phyloP scores from a whole-genome alignment of 495 filamentous ascomycete species.

The Neurospora sp. region DNA sequence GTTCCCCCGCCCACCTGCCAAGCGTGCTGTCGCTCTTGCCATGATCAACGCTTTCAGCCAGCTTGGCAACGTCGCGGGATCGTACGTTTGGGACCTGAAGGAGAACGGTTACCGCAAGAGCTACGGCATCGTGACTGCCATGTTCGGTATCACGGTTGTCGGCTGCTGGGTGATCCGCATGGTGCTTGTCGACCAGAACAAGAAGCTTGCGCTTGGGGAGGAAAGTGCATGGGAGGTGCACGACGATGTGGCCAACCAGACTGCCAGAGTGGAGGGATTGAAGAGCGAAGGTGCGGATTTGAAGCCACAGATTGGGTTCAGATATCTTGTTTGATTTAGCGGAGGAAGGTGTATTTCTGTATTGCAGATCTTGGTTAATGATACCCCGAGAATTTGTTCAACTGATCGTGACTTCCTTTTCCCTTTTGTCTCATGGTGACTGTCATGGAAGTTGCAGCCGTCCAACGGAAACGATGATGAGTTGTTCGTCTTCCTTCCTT shows the following conservation, averaged over 20 bases:
- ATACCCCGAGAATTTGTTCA: not conserved
- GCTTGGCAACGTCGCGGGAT: slow-evolving; percentile 59
- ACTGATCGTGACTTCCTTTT: not conserved
- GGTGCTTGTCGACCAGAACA: slow-evolving; percentile 54
- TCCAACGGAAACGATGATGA: not conserved
- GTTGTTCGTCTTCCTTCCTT: not conserved
- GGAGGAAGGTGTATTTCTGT: not conserved
- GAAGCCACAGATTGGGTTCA: slow-evolving; percentile 5
- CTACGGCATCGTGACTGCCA: slow-evolving; percentile 49
- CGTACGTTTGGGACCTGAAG: slow-evolving; percentile 57
- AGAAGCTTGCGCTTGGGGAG: slow-evolving; percentile 49
- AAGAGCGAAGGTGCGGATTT: not conserved
- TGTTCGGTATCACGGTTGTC: slow-evolving; percentile 48
- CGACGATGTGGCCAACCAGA: slow-evolving; percentile 14
- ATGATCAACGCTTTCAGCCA: slow-evolving; percentile 72
- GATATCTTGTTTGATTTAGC: slow-evolving; percentile 6
- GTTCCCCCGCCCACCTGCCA: slow-evolving; percentile 65
- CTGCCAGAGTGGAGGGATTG: slow-evolving; percentile 7
- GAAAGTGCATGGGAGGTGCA: slow-evolving; percentile 9
- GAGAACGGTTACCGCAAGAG: slow-evolving; percentile 30
- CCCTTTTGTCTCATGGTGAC: not conserved
- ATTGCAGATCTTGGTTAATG: not conserved
- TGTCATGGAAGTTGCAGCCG: not conserved
- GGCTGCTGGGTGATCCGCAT: slow-evolving; percentile 40
- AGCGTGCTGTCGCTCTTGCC: slow-evolving; percentile 69